A percentile compares a stretch with the other conserved stretches of the same genome.
Evolutionary conservation across 2,329 filamentous ascomycete species (phyloP).

Genomic region (Paecilomyces sp.): DNA sequence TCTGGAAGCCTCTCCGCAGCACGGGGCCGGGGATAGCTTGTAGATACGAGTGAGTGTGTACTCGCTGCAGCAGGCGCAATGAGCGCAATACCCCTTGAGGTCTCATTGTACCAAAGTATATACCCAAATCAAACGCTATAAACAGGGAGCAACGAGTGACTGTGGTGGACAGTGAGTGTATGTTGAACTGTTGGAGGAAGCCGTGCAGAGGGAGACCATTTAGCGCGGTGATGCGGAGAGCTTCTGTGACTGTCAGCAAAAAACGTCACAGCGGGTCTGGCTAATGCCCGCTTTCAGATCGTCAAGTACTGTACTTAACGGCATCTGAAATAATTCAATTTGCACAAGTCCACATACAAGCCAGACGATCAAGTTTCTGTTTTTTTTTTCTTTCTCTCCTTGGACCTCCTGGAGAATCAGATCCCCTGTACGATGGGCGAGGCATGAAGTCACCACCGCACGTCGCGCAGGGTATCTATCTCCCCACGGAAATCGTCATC

Average conservation of each 20-base stretch:
- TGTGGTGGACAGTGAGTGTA: neutral
- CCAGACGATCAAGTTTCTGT: neutral
- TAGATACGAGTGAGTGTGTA: constrained; percentile 12
- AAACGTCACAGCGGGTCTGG: neutral
- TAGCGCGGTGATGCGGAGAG: neutral
- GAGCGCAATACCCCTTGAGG: constrained; percentile 17
- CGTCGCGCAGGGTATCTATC: constrained; percentile 21
- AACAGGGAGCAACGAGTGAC: neutral
- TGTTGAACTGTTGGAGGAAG: neutral
- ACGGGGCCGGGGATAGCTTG: constrained; percentile 4
- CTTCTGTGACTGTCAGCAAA: neutral
- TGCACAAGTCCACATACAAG: neutral
- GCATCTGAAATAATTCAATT: neutral
- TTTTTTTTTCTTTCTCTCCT: neutral
- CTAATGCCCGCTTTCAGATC: neutral
- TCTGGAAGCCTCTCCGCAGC: constrained; percentile 19
- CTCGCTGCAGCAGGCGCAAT: constrained; percentile 18
- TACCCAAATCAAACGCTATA: neutral
- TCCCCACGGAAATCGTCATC: constrained; percentile 50
- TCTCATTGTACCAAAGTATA: constrained; percentile 14
- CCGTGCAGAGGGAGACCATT: neutral
- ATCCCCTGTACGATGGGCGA: neutral
- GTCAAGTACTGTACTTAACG: neutral
- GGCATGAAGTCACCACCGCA: neutral
- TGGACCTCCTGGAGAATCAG: neutral